Evolutionary conservation across 1,284 basidiomycete species (phyloP).

Genomic region (Pseudozyma hubeiensis): DNA sequence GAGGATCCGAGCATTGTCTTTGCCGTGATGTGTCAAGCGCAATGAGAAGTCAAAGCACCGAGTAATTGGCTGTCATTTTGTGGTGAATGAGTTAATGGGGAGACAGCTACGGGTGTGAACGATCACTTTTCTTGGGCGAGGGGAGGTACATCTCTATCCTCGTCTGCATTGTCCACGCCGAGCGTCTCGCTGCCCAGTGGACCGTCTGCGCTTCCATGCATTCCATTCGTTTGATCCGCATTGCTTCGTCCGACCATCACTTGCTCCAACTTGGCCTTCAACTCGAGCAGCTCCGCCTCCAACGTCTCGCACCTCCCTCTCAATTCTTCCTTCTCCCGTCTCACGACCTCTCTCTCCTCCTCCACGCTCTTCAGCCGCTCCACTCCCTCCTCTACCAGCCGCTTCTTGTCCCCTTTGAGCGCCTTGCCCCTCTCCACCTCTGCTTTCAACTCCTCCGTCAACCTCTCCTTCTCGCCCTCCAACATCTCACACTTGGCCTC

Average conservation of each 20-base stretch:
- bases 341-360: conserved; percentile 18
- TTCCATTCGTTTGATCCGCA: too few relatives aligned
- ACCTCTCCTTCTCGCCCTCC: conserved; percentile 33
- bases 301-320: conserved; percentile 14
- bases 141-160: too few relatives aligned
- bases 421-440: conserved; percentile 3
- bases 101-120: too few relatives aligned
- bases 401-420: conserved; percentile 24
- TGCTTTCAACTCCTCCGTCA: conserved; percentile 25
- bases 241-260: too few relatives aligned
- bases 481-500: conserved; percentile 15
- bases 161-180: too few relatives aligned
- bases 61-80: too few relatives aligned
- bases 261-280: conserved; percentile 23
- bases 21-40: too few relatives aligned
- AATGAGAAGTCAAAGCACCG: too few relatives aligned
- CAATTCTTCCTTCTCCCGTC: conserved; percentile 12
- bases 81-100: too few relatives aligned
- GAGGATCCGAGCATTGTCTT: background rate
- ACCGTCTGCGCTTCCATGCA: too few relatives aligned
- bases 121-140: too few relatives aligned
- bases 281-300: conserved; percentile 14
- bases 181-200: too few relatives aligned
- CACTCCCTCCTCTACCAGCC: conserved; percentile 5
- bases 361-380: conserved; percentile 2